Base-by-base conservation (phyloP, 805 yeast genomes). In the Vanderwaltozyma yarrowii region DNA sequence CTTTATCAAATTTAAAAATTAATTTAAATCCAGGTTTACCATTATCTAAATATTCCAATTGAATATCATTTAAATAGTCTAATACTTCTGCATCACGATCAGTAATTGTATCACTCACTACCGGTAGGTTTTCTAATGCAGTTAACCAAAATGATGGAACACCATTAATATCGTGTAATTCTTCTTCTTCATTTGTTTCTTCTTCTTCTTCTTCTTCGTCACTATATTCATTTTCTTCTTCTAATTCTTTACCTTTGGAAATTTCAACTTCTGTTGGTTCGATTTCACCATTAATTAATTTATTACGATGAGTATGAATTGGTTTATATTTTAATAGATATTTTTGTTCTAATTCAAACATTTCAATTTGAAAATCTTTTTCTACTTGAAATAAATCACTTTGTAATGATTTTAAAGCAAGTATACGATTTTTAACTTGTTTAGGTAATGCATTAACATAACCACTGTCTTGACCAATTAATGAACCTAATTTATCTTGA, bases 61-160 rank as follows among this genome's bases (percentile, higher is more conserved):
- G 76, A 46, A 92, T 70, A 58, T 92, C 86, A 24, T 57, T 58
- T 53, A 92, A 71, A 52, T 66, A 65, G 44, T 73, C 69, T 48
- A 92, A 72, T 7, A 87, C 89, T 54, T 84, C 95, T 36, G 80
- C 73, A 62, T 92, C 98, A 55, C 94, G 76, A 39, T 86, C 96
- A 32, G 92, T 76, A 51, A 92, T 83, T 46, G 85, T 77, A 45
- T 87, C 94, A 25, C 86, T 74, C 35, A 88, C 76, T 21, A 83
- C 77, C 21, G 78, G 75, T 50, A 92, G 69, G 65, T 88, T 92
- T 61, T 82, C 89, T 62, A 92, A 68, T 5, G 97, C 94, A 15
- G 97, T 92, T 52, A 89, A 71, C 98, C 98, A 92, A 70, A 92
- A 92, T 35, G 82, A 78, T 41, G 98, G 97, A 49, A 92, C 75